Conservation (phyloP, 306 rosid species). For the Cicer judaicum region DNA sequence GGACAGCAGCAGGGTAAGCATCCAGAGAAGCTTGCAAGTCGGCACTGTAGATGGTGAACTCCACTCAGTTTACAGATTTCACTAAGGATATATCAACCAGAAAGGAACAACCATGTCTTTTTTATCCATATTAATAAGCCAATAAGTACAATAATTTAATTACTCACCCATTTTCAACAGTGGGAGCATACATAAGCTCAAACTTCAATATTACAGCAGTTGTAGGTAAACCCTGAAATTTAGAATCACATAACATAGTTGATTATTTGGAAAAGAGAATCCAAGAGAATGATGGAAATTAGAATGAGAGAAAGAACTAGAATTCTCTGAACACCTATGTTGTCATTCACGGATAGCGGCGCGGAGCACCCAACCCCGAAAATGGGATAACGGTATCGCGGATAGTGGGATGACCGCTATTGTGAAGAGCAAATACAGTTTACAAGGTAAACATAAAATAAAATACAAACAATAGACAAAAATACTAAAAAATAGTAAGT, state of each 20-base stretch:
- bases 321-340: neutral
- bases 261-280: neutral
- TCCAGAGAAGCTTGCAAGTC: slow-evolving; percentile 67
- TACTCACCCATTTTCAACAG: slow-evolving; percentile 63
- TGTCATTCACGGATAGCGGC: neutral
- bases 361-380: too few relatives aligned
- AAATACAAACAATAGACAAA: too few relatives aligned
- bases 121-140: neutral
- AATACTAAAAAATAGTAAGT: too few relatives aligned
- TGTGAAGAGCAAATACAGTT: too few relatives aligned
- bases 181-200: slow-evolving; percentile 85
- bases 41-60: slow-evolving; percentile 51
- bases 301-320: neutral
- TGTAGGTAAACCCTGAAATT: slow-evolving; percentile 66
- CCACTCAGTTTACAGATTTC: slow-evolving; percentile 48
- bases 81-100: slow-evolving; percentile 29
- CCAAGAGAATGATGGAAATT: neutral
- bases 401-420: too few relatives aligned
- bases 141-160: slow-evolving; percentile 32
- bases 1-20: slow-evolving; percentile 72
- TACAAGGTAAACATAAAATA: too few relatives aligned
- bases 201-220: slow-evolving; percentile 78
- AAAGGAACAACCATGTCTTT: slow-evolving; percentile 27
- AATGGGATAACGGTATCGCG: too few relatives aligned
- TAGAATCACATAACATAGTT: slow-evolving; percentile 28